phyloP scores from a whole-genome alignment of 768 basidiomycete species.

The Pisolithus albus region DNA sequence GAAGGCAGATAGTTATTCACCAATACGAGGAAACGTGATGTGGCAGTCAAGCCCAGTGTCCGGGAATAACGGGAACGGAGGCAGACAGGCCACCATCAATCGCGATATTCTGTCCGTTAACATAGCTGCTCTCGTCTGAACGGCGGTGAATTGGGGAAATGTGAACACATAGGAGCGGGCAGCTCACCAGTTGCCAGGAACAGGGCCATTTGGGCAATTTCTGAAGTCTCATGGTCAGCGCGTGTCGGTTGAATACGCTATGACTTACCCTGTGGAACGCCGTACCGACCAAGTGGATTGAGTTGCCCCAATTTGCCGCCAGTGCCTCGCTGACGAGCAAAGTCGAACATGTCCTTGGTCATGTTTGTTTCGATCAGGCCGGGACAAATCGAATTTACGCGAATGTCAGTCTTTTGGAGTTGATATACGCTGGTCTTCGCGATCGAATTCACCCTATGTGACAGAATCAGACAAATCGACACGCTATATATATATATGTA shows the following conservation, averaged over 20 bases:
- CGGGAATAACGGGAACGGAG: constrained; percentile 74
- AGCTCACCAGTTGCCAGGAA: constrained; percentile 81
- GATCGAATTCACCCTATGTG: constrained; percentile 72
- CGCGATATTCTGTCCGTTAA: constrained; percentile 83
- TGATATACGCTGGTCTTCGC: constrained; percentile 79
- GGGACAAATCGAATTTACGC: constrained; percentile 87
- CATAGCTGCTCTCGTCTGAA: constrained; percentile 82
- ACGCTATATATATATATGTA: no score
- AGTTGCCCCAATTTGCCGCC: constrained; percentile 67
- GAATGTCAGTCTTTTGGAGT: constrained; percentile 73
- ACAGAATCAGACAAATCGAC: constrained; percentile 3
- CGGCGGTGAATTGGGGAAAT: constrained; percentile 5
- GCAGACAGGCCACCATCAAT: constrained; percentile 83
- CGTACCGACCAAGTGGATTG: constrained; percentile 78
- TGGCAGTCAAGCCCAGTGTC: constrained; percentile 50
- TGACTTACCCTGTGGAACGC: constrained; percentile 63
- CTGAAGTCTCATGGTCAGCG: constrained; percentile 32
- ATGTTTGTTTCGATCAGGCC: constrained; percentile 93
- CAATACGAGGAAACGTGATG: no score
- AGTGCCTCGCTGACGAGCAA: constrained; percentile 70
- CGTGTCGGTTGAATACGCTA: constrained; percentile 10
- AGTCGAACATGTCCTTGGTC: constrained; percentile 72
- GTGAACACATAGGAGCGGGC: not conserved
- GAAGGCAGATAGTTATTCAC: no score
- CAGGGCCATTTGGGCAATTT: constrained; percentile 79